These are phyloP conservation scores for Noccaea caerulescens DNA, from an alignment of 345 rosid species.

Conservation along the genomic window DNA sequence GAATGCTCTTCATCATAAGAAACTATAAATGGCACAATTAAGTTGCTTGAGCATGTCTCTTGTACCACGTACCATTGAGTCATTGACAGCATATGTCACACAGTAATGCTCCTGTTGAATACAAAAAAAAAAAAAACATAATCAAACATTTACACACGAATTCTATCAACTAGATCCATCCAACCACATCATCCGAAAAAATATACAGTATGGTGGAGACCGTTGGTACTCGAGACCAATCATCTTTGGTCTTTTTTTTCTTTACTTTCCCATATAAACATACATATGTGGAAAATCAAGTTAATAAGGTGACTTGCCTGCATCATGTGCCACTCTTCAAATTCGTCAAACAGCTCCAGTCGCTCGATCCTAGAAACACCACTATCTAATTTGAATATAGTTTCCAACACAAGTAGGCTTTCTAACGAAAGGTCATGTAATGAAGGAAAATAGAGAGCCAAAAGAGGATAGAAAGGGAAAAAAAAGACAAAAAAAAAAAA, in stretches of 20 bases:
- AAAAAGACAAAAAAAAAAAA: conserved; percentile 2
- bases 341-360: conserved; percentile 91
- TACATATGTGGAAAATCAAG: background rate
- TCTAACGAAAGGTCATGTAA: conserved; percentile 24
- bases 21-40: background rate
- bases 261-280: background rate
- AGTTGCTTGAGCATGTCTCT: conserved; percentile 19
- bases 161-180: conserved; percentile 8
- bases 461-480: conserved; percentile 19
- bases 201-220: conserved; percentile 1
- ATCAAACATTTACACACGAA: conserved; percentile 10
- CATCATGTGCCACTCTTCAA: conserved; percentile 99
- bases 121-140: background rate
- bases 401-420: conserved; percentile 32
- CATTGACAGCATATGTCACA: conserved; percentile 83
- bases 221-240: conserved; percentile 6
- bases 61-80: conserved; percentile 67
- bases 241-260: conserved; percentile 3
- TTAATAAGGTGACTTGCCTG: conserved; percentile 65
- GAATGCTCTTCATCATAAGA: conserved; percentile 7
- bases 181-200: background rate
- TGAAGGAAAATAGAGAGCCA: conserved; percentile 13
- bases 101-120: conserved; percentile 57
- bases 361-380: conserved; percentile 75
- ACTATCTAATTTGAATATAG: conserved; percentile 32